Percentiles rank a stretch among this genome's conserved stretches.
These are phyloP conservation scores for Eudorina sp. DNA, from an alignment of 139 green algal genomes.

Conservation along the genomic window DNA sequence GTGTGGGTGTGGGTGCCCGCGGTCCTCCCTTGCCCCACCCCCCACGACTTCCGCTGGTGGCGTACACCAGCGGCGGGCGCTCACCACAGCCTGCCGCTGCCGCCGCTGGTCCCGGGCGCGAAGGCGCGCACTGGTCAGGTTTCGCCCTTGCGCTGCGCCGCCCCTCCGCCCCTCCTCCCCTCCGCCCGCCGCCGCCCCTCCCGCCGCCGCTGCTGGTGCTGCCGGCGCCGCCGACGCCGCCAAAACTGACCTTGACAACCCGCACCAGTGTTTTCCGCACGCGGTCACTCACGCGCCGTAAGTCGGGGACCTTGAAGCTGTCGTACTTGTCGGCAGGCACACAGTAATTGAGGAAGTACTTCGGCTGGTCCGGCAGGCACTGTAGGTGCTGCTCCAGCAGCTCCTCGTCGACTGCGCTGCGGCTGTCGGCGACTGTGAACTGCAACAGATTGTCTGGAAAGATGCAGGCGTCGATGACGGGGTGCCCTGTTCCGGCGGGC, in stretches of 20 bases:
- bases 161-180: no score
- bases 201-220: no score
- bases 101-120: no score
- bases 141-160: no score
- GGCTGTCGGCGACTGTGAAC: neutral
- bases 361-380: conserved; percentile 5
- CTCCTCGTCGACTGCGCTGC: neutral
- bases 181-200: no score
- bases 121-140: no score
- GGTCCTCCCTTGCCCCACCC: no score
- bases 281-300: neutral
- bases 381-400: neutral
- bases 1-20: no score
- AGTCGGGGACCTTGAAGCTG: neutral
- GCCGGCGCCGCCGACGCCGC: no score
- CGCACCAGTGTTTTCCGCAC: conserved; percentile 1
- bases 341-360: neutral
- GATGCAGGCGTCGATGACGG: neutral
- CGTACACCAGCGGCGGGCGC: no score
- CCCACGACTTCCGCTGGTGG: no score
- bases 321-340: neutral
- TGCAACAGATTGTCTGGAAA: neutral
- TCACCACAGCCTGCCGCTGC: no score
- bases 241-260: conserved; percentile 9
- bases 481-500: neutral